Base-by-base conservation (phyloP, 257 asterid genomes). In the Prunella vulgaris region DNA sequence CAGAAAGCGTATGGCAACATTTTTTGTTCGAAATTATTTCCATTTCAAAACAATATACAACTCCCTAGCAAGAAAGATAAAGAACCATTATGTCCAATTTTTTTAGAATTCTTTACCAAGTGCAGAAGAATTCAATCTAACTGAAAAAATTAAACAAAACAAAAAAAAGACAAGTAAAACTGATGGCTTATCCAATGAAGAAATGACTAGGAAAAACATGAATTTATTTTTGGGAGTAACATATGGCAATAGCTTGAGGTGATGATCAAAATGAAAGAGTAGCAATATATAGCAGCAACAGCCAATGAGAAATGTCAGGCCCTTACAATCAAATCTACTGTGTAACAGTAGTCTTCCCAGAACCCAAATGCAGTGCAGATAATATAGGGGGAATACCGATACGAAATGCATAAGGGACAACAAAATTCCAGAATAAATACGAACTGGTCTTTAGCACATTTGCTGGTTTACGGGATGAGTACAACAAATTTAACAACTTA, bases 401-500 rank as follows among this genome's bases (percentile, higher is more conserved):
- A 65, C 24, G 35, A 17, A 54, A 57, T 44, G 68, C 76, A 52
- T n/a, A 17, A 20, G 70, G 46, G 38, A 33, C 22, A 53, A 30
- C 35, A 38, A 13, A 12, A 18, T 40, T 12, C 44, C 32, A 25
- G 37, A 28, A 7, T 61, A 32, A 69, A 18, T 49, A 21, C 49
- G 48, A 21, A 62, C 27, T 66, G 40, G 48, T 57, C 8, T 44
- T 65, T n/a, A 27, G 67, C 73, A 40, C 61, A 7, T 57, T 22
- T 28, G 64, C 64, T 51, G 30, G 37, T 57, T 48, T 63, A 25
- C 49, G 10, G n/a, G 5, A 25, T 7, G 61, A 35, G 61, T 14
- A 18, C 72, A 68, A 51, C 12, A 71, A 46, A 68, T 76, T 28
- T 3, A 54, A 61, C 22, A n/a, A 57, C 62, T 65, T 61, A 4